Conservation (phyloP, 768 basidiomycete species). For the Hygrocybe punicea region DNA sequence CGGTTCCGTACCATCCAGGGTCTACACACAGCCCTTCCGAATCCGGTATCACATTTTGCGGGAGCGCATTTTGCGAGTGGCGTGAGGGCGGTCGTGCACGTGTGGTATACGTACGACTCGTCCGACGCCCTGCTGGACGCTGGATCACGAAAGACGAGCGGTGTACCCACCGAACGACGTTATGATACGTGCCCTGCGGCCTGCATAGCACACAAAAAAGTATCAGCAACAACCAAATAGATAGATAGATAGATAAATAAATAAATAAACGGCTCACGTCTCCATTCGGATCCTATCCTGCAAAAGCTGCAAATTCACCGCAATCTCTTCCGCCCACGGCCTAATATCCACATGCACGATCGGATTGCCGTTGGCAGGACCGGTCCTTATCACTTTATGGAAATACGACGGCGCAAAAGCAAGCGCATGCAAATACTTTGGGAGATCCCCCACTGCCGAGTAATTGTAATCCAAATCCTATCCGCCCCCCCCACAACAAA, state of each 20-base stretch:
- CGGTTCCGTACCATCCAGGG: slow-evolving; percentile 76
- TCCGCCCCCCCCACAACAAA: slow-evolving; percentile 8
- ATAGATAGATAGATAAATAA: slow-evolving; percentile 2
- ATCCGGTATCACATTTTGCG: slow-evolving; percentile 53
- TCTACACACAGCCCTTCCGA: slow-evolving; percentile 59
- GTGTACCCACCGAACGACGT: slow-evolving; percentile 82
- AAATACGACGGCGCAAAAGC: slow-evolving; percentile 88
- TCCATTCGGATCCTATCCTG: slow-evolving; percentile 76
- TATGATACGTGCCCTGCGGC: slow-evolving; percentile 75
- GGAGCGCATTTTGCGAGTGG: slow-evolving; percentile 10
- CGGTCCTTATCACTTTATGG: slow-evolving; percentile 75
- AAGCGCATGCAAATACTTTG: slow-evolving; percentile 73
- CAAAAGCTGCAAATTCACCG: slow-evolving; percentile 66
- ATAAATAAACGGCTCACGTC: slow-evolving; percentile 57
- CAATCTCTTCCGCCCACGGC: slow-evolving; percentile 78
- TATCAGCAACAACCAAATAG: no score
- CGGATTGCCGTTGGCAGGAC: slow-evolving; percentile 50
- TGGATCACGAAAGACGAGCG: slow-evolving; percentile 73
- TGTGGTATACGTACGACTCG: slow-evolving; percentile 24
- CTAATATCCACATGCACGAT: slow-evolving; percentile 70
- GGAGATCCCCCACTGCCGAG: slow-evolving; percentile 70
- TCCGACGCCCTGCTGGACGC: slow-evolving; percentile 40
- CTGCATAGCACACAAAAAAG: slow-evolving; percentile 33
- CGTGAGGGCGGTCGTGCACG: slow-evolving; percentile 20
- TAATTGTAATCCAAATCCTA: slow-evolving; percentile 87